phyloP scores from a whole-genome alignment of 306 rosid genomes.

The Sindora glabra region DNA sequence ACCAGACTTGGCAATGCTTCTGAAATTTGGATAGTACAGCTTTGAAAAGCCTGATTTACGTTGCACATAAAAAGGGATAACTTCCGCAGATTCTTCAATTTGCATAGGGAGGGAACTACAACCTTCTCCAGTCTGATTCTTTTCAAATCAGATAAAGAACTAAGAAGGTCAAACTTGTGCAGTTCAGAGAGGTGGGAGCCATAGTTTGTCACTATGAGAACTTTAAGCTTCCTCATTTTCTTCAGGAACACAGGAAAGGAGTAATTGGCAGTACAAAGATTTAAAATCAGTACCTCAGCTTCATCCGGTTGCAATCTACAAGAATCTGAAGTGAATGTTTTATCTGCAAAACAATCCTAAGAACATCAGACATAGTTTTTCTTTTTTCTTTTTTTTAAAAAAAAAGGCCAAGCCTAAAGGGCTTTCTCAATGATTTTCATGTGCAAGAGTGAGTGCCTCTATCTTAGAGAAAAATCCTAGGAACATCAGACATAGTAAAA shows the following conservation, averaged over 20 bases:
- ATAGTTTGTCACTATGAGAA: conserved; percentile 35
- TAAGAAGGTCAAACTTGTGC: conserved; percentile 26
- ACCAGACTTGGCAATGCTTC: conserved; percentile 34
- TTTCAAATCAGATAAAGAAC: conserved; percentile 19
- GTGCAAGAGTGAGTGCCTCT: too few species aligned
- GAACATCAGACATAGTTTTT: too few species aligned
- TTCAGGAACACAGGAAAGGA: conserved; percentile 39
- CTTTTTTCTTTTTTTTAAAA: too few species aligned
- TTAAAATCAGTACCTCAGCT: conserved; percentile 51
- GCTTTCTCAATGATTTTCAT: too few species aligned
- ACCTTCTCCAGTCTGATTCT: conserved; percentile 51
- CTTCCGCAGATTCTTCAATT: conserved; percentile 38
- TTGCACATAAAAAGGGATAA: conserved; percentile 61
- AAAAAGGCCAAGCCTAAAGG: too few species aligned
- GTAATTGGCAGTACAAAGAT: conserved; percentile 24
- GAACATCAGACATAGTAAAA: too few species aligned
- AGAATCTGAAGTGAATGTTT: conserved; percentile 34
- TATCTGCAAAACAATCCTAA: too few species aligned
- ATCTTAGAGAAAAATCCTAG: too few species aligned
- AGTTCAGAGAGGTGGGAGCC: conserved; percentile 27
- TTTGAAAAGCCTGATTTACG: conserved; percentile 29
- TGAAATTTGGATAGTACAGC: conserved; percentile 18
- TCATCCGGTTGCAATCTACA: conserved; percentile 30
- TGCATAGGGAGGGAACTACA: conserved; percentile 27
- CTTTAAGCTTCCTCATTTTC: conserved; percentile 47